Base-by-base conservation (phyloP, 1,284 basidiomycete species). In the Volvariella surrecta region DNA sequence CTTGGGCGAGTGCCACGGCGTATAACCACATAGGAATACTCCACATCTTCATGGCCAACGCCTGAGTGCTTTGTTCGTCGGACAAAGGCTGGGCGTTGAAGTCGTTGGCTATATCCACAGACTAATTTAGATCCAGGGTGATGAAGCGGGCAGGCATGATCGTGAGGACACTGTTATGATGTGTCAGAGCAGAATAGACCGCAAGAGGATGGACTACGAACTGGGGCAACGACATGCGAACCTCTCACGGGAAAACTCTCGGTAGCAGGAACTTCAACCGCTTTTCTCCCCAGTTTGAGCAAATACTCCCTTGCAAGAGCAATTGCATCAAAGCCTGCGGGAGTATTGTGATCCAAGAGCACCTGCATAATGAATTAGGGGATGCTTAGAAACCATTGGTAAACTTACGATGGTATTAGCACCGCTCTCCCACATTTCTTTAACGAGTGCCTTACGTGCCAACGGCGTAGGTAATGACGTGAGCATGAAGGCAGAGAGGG, bases 1-100 rank as follows among this genome's bases (percentile, higher is more conserved):
- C 60, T 57, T 40, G 82, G 93, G 42, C 94, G 72, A 18, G 65
- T 49, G 1, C 94, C 95, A 32, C 91, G 75, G 22, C 81, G 80
- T 42, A 99, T 74, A 20, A 94, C 85, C 32, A 98, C 80, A 58
- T 99, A 99, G 15, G 90, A 90, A 58, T 93, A 97, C 21, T 78
- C 79, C 30, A 82, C 76, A 52, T 92, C 84, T 62, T 95, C 91
- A 54, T 95, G 88, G 2, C 89, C 89, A 30, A 75, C 62, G 22
- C 76, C 76, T 11, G 83, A 82, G 59, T 94, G 89, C 59, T 95
- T 95, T 4, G 93, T 97, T 50, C 71, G 74, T 24, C 92, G 82
- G 32, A 92, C 70, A 62, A 95, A 96, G 7, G 71, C 63, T 4
- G 95, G 94, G 11, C 89, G 75, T 57, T 94, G 89, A 32, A 95